Evolutionary conservation across 2,329 filamentous ascomycete genomes (phyloP).

Genomic region (Ophiostoma ulmi): DNA sequence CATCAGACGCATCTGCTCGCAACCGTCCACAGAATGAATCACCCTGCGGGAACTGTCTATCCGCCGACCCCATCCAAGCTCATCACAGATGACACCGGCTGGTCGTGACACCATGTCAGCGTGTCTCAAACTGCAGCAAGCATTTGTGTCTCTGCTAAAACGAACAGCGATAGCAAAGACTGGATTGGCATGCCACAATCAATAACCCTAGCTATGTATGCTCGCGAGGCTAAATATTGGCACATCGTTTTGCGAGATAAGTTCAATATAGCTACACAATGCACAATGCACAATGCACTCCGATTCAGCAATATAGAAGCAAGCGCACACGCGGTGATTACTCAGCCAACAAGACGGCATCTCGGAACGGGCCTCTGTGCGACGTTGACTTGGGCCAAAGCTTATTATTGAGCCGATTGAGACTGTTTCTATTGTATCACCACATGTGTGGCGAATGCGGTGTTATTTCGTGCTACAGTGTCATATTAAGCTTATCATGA

Average conservation of each 20-base stretch:
- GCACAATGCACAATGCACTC: neutral
- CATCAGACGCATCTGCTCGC: neutral
- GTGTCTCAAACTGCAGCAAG: too few relatives aligned
- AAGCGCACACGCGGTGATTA: neutral
- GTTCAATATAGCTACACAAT: too few relatives aligned
- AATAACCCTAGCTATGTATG: neutral
- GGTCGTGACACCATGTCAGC: too few relatives aligned
- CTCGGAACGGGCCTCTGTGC: conserved; percentile 1
- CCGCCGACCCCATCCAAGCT: too few relatives aligned
- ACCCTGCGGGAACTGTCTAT: too few relatives aligned
- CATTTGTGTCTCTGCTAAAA: too few relatives aligned
- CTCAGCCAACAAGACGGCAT: neutral
- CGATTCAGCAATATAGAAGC: neutral
- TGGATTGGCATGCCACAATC: neutral
- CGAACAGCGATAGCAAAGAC: neutral
- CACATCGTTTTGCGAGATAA: neutral
- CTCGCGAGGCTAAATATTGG: conserved; percentile 2
- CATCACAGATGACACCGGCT: too few relatives aligned
- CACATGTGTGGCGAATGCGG: neutral
- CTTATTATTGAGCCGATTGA: neutral
- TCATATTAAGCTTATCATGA: neutral
- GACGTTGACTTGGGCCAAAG: neutral
- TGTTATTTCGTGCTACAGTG: too few relatives aligned
- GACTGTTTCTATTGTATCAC: neutral
- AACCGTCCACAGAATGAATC: too few relatives aligned